Evolutionary conservation across 2,329 filamentous ascomycete species (phyloP).

Genomic region (Arthrobotrys sinensis): DNA sequence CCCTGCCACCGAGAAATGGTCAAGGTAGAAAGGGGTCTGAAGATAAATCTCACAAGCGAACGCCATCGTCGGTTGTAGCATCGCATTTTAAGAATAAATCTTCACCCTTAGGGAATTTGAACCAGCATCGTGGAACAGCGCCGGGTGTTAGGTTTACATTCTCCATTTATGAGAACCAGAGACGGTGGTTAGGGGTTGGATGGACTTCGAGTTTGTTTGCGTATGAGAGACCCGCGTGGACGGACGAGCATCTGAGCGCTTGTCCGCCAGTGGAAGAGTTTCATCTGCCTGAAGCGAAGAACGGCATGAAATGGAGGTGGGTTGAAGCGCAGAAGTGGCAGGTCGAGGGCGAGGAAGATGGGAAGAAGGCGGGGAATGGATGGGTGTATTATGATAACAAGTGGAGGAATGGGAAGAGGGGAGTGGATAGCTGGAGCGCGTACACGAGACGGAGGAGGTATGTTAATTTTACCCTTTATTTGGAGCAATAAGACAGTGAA

Average conservation of each 20-base stretch:
- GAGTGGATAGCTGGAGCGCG: conserved; percentile 90
- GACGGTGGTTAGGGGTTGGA: conserved; percentile 92
- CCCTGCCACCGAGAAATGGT: conserved; percentile 64
- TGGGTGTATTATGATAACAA: conserved; percentile 99
- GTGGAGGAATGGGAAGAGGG: conserved; percentile 91
- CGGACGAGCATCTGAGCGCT: conserved; percentile 91
- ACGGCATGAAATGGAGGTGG: conserved; percentile 80
- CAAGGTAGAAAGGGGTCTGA: conserved; percentile 67
- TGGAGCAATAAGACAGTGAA: background rate
- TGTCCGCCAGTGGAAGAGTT: conserved; percentile 82
- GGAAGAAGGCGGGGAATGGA: conserved; percentile 73
- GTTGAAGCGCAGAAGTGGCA: conserved; percentile 87
- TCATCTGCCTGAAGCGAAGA: conserved; percentile 76
- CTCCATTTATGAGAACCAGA: conserved; percentile 95
- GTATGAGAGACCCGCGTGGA: conserved; percentile 92
- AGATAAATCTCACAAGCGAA: conserved; percentile 70
- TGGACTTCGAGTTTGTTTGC: conserved; percentile 94
- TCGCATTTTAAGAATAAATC: conserved; percentile 61
- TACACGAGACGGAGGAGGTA: conserved; percentile 89
- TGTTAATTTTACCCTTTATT: conserved; percentile 1
- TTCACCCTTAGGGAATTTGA: conserved; percentile 67
- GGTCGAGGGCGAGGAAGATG: conserved; percentile 79
- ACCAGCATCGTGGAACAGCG: conserved; percentile 71
- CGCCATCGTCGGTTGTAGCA: conserved; percentile 67
- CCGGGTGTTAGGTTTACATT: conserved; percentile 96